Conservation (phyloP, 352 stramenopile species). For the Phytophthora sp. region DNA sequence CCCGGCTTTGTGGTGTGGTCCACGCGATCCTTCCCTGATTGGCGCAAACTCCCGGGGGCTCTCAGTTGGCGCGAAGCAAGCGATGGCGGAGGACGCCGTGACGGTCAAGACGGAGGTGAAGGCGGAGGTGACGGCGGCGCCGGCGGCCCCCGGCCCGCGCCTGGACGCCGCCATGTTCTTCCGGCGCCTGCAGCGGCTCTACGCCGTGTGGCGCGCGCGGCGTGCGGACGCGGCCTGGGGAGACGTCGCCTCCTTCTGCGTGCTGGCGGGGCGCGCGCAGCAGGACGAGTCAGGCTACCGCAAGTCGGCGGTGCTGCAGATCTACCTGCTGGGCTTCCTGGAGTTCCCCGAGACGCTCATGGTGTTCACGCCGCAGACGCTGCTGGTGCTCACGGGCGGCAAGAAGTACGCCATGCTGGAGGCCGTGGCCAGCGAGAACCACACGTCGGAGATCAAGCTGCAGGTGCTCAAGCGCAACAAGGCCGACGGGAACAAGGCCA, state of each 20-base stretch:
- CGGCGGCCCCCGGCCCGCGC: slow-evolving; percentile 32
- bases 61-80: too few relatives aligned
- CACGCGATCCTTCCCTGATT: too few relatives aligned
- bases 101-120: slow-evolving; percentile 43
- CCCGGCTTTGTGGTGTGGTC: too few relatives aligned
- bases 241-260: slow-evolving; percentile 76
- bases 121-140: slow-evolving; percentile 46
- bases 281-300: slow-evolving; percentile 88
- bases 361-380: slow-evolving; percentile 85
- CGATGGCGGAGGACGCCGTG: slow-evolving; percentile 36
- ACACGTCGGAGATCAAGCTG: slow-evolving; percentile 73
- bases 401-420: slow-evolving; percentile 92
- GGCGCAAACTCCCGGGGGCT: too few relatives aligned
- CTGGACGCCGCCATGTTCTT: slow-evolving; percentile 81
- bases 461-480: slow-evolving; percentile 89
- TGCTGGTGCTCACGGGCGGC: slow-evolving; percentile 87
- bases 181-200: slow-evolving; percentile 78
- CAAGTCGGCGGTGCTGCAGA: slow-evolving; percentile 90
- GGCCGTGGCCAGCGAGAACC: slow-evolving; percentile 68
- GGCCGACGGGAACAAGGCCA: slow-evolving; percentile 76
- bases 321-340: slow-evolving; percentile 91
- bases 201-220: slow-evolving; percentile 65
- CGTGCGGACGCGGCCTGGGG: slow-evolving; percentile 49
- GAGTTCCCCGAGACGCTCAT: slow-evolving; percentile 94
- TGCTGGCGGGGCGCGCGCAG: slow-evolving; percentile 82